Conservation (phyloP, 179 eudicot genomes). For the Amaranthus tricolor region DNA sequence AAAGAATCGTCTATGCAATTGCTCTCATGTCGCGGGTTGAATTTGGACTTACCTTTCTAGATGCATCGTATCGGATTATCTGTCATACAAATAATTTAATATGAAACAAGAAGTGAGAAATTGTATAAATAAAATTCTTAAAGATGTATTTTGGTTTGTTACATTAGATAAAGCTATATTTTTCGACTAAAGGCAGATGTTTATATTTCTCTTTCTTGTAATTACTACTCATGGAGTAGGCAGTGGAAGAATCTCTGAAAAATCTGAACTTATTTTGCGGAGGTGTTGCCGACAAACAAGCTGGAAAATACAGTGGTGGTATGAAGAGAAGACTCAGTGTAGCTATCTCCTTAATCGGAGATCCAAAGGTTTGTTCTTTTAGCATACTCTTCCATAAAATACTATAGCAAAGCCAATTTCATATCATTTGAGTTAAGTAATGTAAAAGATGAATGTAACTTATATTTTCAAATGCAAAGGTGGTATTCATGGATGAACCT, state of each 20-base stretch:
- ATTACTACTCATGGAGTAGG: slow-evolving; percentile 30
- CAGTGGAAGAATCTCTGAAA: slow-evolving; percentile 65
- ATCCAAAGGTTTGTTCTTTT: slow-evolving; percentile 53
- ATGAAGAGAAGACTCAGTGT: slow-evolving; percentile 87
- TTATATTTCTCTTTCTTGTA: not conserved
- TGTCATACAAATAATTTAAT: no score
- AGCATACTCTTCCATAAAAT: not conserved
- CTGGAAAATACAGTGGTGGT: slow-evolving; percentile 68
- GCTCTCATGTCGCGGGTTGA: not conserved
- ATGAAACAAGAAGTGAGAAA: no score
- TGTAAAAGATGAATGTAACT: not conserved
- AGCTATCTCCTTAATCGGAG: slow-evolving; percentile 68
- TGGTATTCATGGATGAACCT: slow-evolving; percentile 87
- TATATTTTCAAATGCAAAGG: slow-evolving; percentile 30
- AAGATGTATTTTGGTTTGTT: not conserved
- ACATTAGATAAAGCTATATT: not conserved
- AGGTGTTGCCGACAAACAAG: slow-evolving; percentile 61
- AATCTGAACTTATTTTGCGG: slow-evolving; percentile 52
- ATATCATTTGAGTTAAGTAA: not conserved
- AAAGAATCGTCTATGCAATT: not conserved
- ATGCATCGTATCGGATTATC: no score
- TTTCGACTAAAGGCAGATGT: not conserved
- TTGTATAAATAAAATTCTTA: not conserved
- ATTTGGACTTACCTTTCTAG: not conserved
- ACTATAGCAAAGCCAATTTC: not conserved